phyloP scores from a whole-genome alignment of 208 protist species.

The Naegleria gruberi region DNA sequence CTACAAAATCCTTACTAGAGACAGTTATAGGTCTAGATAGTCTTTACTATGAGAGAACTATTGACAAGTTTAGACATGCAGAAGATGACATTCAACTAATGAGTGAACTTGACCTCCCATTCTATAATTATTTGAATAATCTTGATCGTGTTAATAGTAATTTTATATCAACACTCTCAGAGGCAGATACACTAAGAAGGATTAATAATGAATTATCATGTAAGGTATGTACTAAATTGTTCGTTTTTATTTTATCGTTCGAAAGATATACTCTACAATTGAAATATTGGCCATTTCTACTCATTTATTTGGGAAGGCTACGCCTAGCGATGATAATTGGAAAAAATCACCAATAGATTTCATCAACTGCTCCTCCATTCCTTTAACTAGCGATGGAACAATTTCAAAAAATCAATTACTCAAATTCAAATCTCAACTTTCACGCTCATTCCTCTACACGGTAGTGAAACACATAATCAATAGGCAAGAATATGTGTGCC shows the following conservation, averaged over 20 bases:
- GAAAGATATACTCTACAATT: background rate
- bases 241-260: too few species aligned
- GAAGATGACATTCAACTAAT: background rate
- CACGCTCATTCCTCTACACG: too few species aligned
- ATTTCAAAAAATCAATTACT: too few species aligned
- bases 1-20: background rate
- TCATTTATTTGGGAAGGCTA: too few species aligned
- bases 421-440: too few species aligned
- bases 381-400: too few species aligned
- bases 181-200: background rate
- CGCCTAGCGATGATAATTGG: too few species aligned
- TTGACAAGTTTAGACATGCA: background rate
- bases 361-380: too few species aligned
- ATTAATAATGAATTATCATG: background rate
- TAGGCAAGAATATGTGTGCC: too few species aligned
- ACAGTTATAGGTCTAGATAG: background rate
- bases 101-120: background rate
- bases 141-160: background rate
- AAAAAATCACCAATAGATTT: too few species aligned
- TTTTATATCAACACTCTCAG: background rate
- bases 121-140: background rate
- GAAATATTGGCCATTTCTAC: background rate
- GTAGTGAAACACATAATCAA: too few species aligned
- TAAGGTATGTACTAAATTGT: background rate
- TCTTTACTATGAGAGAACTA: background rate